Percentiles rank a stretch among this genome's conserved stretches.
Evolutionary conservation across 2,329 filamentous ascomycete genomes (phyloP).

Genomic region (Neonectria hederae): DNA sequence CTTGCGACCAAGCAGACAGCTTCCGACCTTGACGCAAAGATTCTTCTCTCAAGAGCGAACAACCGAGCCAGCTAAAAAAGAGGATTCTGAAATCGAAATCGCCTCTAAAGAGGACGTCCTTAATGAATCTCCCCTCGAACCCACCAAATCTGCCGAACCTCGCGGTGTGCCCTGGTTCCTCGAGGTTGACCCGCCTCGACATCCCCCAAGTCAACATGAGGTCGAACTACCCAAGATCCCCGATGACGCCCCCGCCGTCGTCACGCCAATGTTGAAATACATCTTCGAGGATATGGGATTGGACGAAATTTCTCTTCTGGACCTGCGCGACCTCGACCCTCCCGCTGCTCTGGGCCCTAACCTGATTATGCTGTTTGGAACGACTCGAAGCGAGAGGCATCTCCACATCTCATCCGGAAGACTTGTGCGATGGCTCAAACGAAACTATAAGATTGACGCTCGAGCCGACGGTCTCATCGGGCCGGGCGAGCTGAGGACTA

Average conservation of each 20-base stretch:
- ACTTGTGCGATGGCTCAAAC: conserved; percentile 86
- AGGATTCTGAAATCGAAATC: conserved; percentile 23
- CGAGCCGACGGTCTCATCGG: conserved; percentile 89
- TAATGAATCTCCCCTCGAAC: conserved; percentile 31
- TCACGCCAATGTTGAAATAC: conserved; percentile 78
- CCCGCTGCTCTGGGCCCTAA: conserved; percentile 88
- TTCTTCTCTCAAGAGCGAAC: conserved; percentile 35
- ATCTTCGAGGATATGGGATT: conserved; percentile 86
- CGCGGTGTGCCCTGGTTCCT: conserved; percentile 82
- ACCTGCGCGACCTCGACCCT: conserved; percentile 85
- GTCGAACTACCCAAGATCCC: conserved; percentile 67
- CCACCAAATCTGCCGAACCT: conserved; percentile 46
- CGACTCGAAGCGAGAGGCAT: conserved; percentile 91
- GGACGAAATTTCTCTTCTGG: conserved; percentile 81
- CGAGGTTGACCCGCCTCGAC: conserved; percentile 71
- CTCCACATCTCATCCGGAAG: conserved; percentile 90
- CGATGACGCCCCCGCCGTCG: conserved; percentile 73
- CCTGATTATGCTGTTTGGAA: conserved; percentile 91
- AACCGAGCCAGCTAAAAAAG: conserved; percentile 26
- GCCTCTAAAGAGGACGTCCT: neutral
- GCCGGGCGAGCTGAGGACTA: conserved; percentile 89
- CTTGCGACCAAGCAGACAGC: conserved; percentile 27
- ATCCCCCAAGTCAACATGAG: conserved; percentile 58
- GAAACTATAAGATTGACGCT: conserved; percentile 75
- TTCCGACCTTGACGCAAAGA: conserved; percentile 35